Evolutionary conservation across 1,284 basidiomycete species (phyloP).

Genomic region (Puccinia polysora): DNA sequence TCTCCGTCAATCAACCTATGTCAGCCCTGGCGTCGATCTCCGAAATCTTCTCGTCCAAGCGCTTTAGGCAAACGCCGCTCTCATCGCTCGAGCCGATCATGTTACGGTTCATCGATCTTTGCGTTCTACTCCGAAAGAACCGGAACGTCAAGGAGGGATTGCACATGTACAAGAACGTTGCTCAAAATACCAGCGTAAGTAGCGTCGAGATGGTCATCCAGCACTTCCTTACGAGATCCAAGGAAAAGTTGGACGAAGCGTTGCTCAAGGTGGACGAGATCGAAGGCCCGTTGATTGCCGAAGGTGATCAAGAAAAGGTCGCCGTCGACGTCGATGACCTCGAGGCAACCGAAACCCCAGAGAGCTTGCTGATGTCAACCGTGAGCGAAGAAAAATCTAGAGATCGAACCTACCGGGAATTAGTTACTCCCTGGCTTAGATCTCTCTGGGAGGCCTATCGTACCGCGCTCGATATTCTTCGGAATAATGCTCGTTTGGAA

Average conservation of each 20-base stretch:
- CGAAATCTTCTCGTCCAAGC: slow-evolving; percentile 87
- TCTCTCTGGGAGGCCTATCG: slow-evolving; percentile 98
- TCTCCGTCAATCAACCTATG: slow-evolving; percentile 80
- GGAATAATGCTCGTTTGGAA: slow-evolving; percentile 93
- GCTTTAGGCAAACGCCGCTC: slow-evolving; percentile 86
- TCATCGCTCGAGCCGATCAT: slow-evolving; percentile 91
- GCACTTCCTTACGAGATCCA: slow-evolving; percentile 78
- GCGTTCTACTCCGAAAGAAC: slow-evolving; percentile 90
- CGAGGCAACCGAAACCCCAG: slow-evolving; percentile 82
- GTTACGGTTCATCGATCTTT: slow-evolving; percentile 82
- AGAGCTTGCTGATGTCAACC: slow-evolving; percentile 78
- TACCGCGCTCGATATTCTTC: slow-evolving; percentile 89
- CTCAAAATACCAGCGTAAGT: slow-evolving; percentile 88
- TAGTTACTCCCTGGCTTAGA: slow-evolving; percentile 96
- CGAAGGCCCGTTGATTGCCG: slow-evolving; percentile 44
- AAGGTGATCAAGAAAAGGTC: slow-evolving; percentile 61
- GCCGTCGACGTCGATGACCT: slow-evolving; percentile 66
- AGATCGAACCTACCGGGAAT: slow-evolving; percentile 88
- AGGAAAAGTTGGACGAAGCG: slow-evolving; percentile 79
- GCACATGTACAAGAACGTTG: slow-evolving; percentile 69
- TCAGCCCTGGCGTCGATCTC: slow-evolving; percentile 82
- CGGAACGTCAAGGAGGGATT: slow-evolving; percentile 90
- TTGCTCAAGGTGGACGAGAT: slow-evolving; percentile 59
- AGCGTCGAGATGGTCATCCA: slow-evolving; percentile 91
- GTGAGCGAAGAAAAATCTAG: slow-evolving; percentile 87